Conservation (phyloP, 1,284 basidiomycete species). For the Malassezia caprae region DNA sequence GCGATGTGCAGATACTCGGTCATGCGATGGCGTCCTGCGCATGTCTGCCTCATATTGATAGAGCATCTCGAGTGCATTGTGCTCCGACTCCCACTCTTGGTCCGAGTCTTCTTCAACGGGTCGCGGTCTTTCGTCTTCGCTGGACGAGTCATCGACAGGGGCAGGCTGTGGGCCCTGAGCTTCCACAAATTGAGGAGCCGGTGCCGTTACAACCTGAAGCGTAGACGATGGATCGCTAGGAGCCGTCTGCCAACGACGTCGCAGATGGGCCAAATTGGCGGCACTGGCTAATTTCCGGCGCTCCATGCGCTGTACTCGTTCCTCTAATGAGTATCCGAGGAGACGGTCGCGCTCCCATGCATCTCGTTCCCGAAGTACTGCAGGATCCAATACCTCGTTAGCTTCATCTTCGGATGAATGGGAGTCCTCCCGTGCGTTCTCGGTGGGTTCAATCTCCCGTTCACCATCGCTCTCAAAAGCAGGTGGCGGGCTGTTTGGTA, state of each 20-base stretch:
- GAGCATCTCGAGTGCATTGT: conserved; percentile 8
- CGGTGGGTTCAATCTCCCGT: background rate
- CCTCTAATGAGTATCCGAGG: conserved; percentile 13
- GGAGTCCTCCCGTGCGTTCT: background rate
- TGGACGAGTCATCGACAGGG: background rate
- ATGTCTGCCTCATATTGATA: conserved; percentile 11
- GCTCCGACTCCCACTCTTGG: conserved; percentile 9
- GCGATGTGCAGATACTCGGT: background rate
- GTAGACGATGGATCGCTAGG: background rate
- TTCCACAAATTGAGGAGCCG: background rate
- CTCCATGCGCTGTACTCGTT: conserved; percentile 14
- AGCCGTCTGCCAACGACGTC: background rate
- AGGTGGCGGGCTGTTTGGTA: conserved; percentile 32
- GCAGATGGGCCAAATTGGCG: background rate
- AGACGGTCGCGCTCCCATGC: conserved; percentile 18
- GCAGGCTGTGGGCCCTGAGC: too few species aligned
- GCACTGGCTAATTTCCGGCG: background rate
- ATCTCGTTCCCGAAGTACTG: conserved; percentile 3
- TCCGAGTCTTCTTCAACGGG: conserved; percentile 5
- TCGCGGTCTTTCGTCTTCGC: background rate
- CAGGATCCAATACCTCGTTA: background rate
- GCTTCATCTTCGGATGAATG: background rate
- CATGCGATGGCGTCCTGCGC: background rate
- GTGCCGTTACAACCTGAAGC: background rate
- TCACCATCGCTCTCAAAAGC: conserved; percentile 26